phyloP scores from a whole-genome alignment of 1,284 basidiomycete genomes.

The Wallemia hederae region DNA sequence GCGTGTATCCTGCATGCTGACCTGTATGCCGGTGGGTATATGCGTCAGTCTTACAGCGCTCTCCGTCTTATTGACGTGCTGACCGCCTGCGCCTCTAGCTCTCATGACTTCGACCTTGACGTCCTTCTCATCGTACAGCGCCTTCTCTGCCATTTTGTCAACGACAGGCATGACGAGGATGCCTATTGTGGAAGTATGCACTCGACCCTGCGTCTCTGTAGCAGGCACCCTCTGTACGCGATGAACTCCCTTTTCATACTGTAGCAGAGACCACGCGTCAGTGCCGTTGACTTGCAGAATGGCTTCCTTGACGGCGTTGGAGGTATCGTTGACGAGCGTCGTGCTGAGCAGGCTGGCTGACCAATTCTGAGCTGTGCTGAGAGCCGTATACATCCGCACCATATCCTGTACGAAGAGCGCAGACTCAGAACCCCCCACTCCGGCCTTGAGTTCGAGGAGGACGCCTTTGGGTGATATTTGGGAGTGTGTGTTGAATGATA shows the following conservation, averaged over 20 bases:
- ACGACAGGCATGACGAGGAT: constrained; percentile 51
- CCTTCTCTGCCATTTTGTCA: constrained; percentile 25
- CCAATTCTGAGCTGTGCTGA: constrained; percentile 24
- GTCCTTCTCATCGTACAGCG: constrained; percentile 50
- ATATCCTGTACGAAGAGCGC: constrained; percentile 54
- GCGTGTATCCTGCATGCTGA: constrained; percentile 94
- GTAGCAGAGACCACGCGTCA: constrained; percentile 45
- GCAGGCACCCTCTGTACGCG: constrained; percentile 77
- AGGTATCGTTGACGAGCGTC: constrained; percentile 22
- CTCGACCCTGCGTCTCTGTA: constrained; percentile 57
- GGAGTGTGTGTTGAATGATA: not conserved
- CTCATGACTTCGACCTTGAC: constrained; percentile 81
- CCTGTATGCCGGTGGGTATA: constrained; percentile 68
- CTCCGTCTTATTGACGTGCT: constrained; percentile 98
- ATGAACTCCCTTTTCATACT: constrained; percentile 86
- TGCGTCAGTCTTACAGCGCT: constrained; percentile 92
- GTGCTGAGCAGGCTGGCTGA: constrained; percentile 15
- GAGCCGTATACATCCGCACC: constrained; percentile 51
- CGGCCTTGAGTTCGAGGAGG: constrained; percentile 67
- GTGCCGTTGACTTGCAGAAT: constrained; percentile 51
- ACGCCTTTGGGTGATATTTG: constrained; percentile 16
- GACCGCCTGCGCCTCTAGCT: constrained; percentile 81
- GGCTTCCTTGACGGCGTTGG: constrained; percentile 42
- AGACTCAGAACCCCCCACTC: constrained; percentile 73
- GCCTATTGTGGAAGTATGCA: constrained; percentile 78